A percentile compares a stretch with the other conserved stretches of the same genome.
Evolutionary conservation across 164 flowering plant genomes (phyloP).

Genomic region (Amborella trichopoda): DNA sequence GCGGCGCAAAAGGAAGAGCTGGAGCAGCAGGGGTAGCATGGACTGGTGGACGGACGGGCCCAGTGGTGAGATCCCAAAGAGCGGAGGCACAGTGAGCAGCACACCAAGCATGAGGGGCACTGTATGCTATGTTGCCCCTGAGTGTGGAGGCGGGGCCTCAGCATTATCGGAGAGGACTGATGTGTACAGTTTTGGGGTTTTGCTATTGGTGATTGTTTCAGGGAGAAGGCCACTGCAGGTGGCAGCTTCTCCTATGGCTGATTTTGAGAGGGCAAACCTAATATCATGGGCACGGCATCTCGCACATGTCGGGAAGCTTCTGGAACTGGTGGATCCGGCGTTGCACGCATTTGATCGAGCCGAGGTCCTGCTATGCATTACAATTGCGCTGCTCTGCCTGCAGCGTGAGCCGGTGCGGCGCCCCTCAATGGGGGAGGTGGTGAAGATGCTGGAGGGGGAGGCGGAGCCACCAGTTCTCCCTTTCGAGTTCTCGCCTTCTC

Average conservation of each 20-base stretch:
- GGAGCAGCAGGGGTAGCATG: constrained; percentile 49
- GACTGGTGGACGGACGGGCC: constrained; percentile 89
- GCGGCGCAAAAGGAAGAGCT: constrained; percentile 20
- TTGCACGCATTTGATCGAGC: constrained; percentile 50
- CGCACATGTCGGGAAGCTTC: constrained; percentile 62
- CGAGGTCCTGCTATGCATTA: constrained; percentile 65
- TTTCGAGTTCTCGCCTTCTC: constrained; percentile 85
- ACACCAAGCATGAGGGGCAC: constrained; percentile 99
- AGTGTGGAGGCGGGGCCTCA: constrained; percentile 67
- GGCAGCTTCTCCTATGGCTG: constrained; percentile 85
- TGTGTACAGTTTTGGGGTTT: constrained; percentile 87
- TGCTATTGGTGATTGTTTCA: constrained; percentile 69
- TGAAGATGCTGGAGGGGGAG: constrained; percentile 68
- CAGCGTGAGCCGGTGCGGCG: constrained; percentile 69
- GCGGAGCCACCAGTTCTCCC: constrained; percentile 70
- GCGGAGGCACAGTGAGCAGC: constrained; percentile 84
- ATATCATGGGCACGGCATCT: constrained; percentile 87
- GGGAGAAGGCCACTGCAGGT: constrained; percentile 90
- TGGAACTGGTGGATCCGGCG: constrained; percentile 69
- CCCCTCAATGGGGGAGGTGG: constrained; percentile 62
- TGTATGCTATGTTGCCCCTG: constrained; percentile 92
- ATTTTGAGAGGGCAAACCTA: constrained; percentile 83
- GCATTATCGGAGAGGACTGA: constrained; percentile 73
- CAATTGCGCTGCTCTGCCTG: constrained; percentile 77
- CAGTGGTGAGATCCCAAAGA: constrained; percentile 65